Evolutionary conservation across 805 yeast genomes (phyloP), one percentile per base, ranked within the genome.

Genomic region (Candida patagonica): DNA sequence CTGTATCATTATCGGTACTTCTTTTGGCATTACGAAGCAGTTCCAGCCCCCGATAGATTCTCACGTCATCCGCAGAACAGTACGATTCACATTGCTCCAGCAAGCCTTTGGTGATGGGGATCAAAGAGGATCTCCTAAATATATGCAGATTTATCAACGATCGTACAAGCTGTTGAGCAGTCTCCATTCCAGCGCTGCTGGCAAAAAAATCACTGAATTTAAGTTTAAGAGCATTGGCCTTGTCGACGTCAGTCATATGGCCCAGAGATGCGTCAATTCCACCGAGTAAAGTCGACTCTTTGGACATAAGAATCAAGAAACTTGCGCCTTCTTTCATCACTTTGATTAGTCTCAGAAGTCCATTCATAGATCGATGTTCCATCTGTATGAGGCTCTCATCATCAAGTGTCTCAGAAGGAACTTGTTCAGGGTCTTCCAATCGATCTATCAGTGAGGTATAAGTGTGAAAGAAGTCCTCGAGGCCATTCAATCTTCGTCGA

Each of bases 1-100:
- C 63, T 39, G 80, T 73, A 40, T 88, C 96, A 30, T 71, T 70
- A 55, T 88, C 95, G 1, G 84, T 85, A 5, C 21, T 24, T 42
- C 77, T 82, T 52, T 80, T 82, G 1, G 97, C 96, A 51, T 80
- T 78, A 42, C 89, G 82, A 52, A 92, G 67, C 57, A 82, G 87
- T 58, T 92, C 98, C 51, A 87, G 78, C 0, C 96, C 97, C 60
- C 89, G 82, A 68, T 88, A 92, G 10, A 92, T 84, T 44, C 87
- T 71, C 21, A 92, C 96, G 60, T 92, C 98, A 49, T 82, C 85
- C 12, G 94, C 76, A 0, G 96, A 85, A 55, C 97, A 92, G 61
- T 87, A 92, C 0, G 95, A 78, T 1, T 95, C 94, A 66, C 98
- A 92, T 44, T 89, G 78, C 40, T 85, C 94, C 60, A 92, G 95